Evolutionary conservation across 768 basidiomycete genomes (phyloP).

Genomic region (Neoboletus subvelutipes): DNA sequence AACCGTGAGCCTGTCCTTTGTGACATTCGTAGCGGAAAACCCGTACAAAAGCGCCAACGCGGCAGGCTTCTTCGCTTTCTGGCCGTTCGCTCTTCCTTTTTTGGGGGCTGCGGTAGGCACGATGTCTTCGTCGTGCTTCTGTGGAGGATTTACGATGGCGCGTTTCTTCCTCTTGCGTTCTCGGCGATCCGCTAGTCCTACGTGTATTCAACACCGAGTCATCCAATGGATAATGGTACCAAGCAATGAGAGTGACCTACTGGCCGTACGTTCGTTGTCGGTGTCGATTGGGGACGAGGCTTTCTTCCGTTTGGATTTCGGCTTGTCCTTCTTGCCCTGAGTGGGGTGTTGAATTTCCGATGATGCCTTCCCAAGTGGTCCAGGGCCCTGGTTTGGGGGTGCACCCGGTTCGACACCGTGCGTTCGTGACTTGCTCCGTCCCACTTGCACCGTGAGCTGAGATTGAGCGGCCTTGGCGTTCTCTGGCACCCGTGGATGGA

Average conservation of each 20-base stretch:
- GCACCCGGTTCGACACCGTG: neutral
- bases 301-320: conserved; percentile 26
- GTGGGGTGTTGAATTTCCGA: conserved; percentile 4
- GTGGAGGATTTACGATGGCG: conserved; percentile 43
- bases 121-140: conserved; percentile 10
- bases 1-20: conserved; percentile 38
- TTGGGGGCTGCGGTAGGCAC: conserved; percentile 1
- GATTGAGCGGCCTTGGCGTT: neutral
- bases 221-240: neutral
- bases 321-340: conserved; percentile 19
- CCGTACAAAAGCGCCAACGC: conserved; percentile 38
- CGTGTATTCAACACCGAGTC: neutral
- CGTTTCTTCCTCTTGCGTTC: conserved; percentile 61
- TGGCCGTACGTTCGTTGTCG: conserved; percentile 38
- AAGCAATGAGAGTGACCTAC: conserved; percentile 27
- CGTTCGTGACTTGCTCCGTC: neutral
- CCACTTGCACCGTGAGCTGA: neutral
- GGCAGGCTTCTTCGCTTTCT: conserved; percentile 26
- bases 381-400: neutral
- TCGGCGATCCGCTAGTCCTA: conserved; percentile 66
- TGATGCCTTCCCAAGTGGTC: neutral
- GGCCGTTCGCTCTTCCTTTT: conserved; percentile 14
- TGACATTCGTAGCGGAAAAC: conserved; percentile 38
- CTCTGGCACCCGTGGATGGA: conserved; percentile 45
- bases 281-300: conserved; percentile 14